Base-by-base conservation (phyloP, 805 yeast genomes). In the Kregervanrija fluxuum region DNA sequence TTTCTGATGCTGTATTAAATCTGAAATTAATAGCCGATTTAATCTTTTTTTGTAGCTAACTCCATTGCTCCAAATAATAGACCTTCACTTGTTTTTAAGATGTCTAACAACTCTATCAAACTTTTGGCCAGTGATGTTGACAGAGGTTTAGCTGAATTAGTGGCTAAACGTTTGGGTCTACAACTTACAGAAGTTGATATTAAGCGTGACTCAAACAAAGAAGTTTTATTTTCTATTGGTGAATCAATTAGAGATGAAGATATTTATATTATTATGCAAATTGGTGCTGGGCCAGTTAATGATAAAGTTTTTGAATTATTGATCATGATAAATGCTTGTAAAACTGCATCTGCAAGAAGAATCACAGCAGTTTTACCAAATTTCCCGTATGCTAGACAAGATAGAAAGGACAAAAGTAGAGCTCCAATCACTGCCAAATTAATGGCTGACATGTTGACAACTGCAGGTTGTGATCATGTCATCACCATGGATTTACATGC, bases 401-500 rank as follows among this genome's bases (percentile, higher is more conserved):
- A 91, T 66, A 85, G 90, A 65, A 91, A 91, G 65, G 98, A 91
- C 65, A 91, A 91, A 64, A 81, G 91, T 38, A 76, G 99, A 56
- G 98, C 97, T 9, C 96, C 98, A 30, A 89, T 91, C 49, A 88
- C 97, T 8, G 98, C 98, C 42, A 90, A 91, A 62, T 71, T 91
- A 49, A 79, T 91, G 67, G 98, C 98, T 6, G 87, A 91, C 60
- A 71, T 91, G 74, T 70, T 91, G 41, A 86, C 88, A 45, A 86
- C 96, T 2, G 93, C 97, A 3, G 98, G 99, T 6, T 90, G 96
- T 66, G 77, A 87, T 61, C 97, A 93, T 66, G 91, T 91, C 34
- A 89, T 91, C 52, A 93, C 98, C 16, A 83, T 91, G 95, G 99
- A 91, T 64, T 71, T 91, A 53, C 99, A 91, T 61, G 98, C 98